Percentiles rank a stretch among this genome's conserved stretches.
These are phyloP conservation scores for Diplotaxis tenuifolia DNA, from an alignment of 345 rosid genomes.

Conservation along the genomic window DNA sequence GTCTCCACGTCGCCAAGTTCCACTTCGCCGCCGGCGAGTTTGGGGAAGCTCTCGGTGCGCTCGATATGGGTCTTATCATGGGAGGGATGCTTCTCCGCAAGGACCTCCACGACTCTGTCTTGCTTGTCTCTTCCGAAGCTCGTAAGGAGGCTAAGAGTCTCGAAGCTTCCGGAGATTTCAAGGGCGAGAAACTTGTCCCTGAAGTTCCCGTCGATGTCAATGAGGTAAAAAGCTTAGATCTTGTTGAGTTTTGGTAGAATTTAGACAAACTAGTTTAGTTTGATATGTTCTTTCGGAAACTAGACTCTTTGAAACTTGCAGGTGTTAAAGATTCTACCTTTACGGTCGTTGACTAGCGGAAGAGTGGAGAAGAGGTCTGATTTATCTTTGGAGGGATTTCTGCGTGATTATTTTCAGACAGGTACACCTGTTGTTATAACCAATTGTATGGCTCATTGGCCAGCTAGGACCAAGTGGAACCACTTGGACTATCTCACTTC, in stretches of 20 bases:
- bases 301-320: background rate
- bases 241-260: background rate
- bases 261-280: background rate
- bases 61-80: slow-evolving; percentile 95
- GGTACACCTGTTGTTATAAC: slow-evolving; percentile 83
- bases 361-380: slow-evolving; percentile 72
- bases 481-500: slow-evolving; percentile 66
- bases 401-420: slow-evolving; percentile 57
- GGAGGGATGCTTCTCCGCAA: slow-evolving; percentile 78
- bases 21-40: slow-evolving; percentile 62
- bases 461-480: slow-evolving; percentile 87
- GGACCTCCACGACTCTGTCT: slow-evolving; percentile 67
- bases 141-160: slow-evolving; percentile 35
- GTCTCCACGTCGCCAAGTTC: slow-evolving; percentile 68
- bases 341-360: slow-evolving; percentile 56
- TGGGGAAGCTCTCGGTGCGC: slow-evolving; percentile 66
- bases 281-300: background rate
- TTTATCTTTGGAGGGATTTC: slow-evolving; percentile 80
- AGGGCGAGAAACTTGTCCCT: slow-evolving; percentile 36
- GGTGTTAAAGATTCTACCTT: slow-evolving; percentile 46
- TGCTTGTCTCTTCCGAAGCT: slow-evolving; percentile 42
- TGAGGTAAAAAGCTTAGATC: slow-evolving; percentile 51
- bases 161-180: slow-evolving; percentile 30
- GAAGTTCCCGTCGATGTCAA: slow-evolving; percentile 52
- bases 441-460: slow-evolving; percentile 93